Evolutionary conservation across 116 monocot genomes (phyloP).

Genomic region (Zostera marina): DNA sequence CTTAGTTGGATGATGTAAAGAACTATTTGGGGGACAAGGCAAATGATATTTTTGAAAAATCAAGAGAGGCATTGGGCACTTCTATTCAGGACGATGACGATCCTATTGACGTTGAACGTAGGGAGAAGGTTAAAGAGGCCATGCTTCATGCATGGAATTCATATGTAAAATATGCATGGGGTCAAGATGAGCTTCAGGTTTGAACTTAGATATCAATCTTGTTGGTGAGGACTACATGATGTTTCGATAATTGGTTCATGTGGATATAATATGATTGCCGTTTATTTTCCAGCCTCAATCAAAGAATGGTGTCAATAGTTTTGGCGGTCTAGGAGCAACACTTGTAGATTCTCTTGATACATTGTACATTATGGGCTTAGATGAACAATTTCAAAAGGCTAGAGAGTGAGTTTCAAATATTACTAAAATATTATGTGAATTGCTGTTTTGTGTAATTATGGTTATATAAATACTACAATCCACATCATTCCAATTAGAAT

Average conservation of each 20-base stretch:
- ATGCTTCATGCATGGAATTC: slow-evolving; percentile 99
- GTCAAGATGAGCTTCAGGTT: slow-evolving; percentile 93
- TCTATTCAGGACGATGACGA: slow-evolving; percentile 42
- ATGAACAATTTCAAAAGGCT: slow-evolving; percentile 75
- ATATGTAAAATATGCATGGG: slow-evolving; percentile 89
- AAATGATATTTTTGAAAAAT: slow-evolving; percentile 6
- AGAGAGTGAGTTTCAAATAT: slow-evolving; percentile 48
- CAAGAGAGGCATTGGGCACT: slow-evolving; percentile 2
- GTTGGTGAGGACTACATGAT: background rate
- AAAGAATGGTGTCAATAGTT: slow-evolving; percentile 72
- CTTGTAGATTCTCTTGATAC: slow-evolving; percentile 87
- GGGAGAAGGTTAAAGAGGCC: slow-evolving; percentile 83
- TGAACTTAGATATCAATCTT: background rate
- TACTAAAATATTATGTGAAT: background rate
- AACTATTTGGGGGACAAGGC: slow-evolving; percentile 7
- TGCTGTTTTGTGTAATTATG: background rate
- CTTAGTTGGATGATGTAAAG: slow-evolving; percentile 27
- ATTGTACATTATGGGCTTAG: slow-evolving; percentile 81
- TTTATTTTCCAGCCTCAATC: slow-evolving; percentile 51
- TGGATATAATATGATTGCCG: background rate
- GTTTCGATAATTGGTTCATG: background rate
- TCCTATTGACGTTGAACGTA: slow-evolving; percentile 44
- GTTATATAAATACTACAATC: too few species aligned
- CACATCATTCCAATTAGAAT: too few species aligned
- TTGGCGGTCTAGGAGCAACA: slow-evolving; percentile 90